Evolutionary conservation across 192 early-diverging fungal genomes (phyloP).

Genomic region (Chytriomyces sp.): DNA sequence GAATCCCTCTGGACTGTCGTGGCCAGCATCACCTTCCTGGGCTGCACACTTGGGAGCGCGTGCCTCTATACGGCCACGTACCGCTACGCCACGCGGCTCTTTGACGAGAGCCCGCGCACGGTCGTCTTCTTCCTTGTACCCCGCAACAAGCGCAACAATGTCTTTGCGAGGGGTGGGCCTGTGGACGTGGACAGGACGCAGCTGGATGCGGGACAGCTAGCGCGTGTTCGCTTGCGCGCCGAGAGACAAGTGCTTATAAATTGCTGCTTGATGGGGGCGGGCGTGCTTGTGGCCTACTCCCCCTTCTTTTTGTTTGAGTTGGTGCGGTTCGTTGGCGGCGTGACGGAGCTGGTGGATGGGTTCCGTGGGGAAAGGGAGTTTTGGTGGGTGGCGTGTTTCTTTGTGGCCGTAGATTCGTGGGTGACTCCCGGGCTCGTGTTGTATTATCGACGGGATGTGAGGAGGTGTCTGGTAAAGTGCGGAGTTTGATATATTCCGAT

Average conservation of each 20-base stretch:
- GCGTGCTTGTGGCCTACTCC: constrained; percentile 1
- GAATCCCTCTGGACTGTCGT: not conserved
- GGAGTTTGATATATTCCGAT: too few species aligned
- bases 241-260: constrained; percentile 11
- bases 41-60: not conserved
- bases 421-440: not conserved
- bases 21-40: not conserved
- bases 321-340: not conserved
- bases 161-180: not conserved
- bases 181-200: not conserved
- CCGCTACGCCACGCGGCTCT: constrained; percentile 13
- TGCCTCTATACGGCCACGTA: constrained; percentile 22
- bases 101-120: constrained; percentile 18
- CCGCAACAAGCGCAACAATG: not conserved
- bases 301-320: constrained; percentile 13
- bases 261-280: not conserved
- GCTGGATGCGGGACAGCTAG: not conserved
- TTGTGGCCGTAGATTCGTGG: not conserved
- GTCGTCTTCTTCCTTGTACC: constrained; percentile 1
- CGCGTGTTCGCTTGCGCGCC: not conserved
- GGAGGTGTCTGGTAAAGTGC: not conserved
- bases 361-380: not conserved
- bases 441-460: not conserved
- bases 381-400: not conserved
- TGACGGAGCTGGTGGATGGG: not conserved